These are phyloP conservation scores for Xylaria sp. DNA, from an alignment of 2,329 filamentous ascomycete species.

Conservation along the genomic window DNA sequence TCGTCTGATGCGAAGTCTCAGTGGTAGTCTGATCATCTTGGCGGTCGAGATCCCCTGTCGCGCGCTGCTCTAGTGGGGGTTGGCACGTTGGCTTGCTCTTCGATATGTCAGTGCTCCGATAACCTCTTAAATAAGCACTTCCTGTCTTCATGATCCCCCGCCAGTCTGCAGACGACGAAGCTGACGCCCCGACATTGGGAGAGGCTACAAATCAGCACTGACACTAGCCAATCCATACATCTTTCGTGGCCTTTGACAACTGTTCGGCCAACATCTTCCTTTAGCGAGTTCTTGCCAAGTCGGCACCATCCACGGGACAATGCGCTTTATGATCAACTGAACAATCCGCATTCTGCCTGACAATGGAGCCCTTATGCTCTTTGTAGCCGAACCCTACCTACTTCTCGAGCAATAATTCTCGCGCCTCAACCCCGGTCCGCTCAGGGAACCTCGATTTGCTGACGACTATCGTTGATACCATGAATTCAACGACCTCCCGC, in stretches of 20 bases:
- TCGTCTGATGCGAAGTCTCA: not conserved
- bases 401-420: too few relatives aligned
- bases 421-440: conserved; percentile 11
- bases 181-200: not conserved
- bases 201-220: not conserved
- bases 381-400: conserved; percentile 32
- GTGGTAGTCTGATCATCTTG: conserved; percentile 1
- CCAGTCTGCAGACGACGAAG: conserved; percentile 8
- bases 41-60: not conserved
- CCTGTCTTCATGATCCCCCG: not conserved
- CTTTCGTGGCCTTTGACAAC: not conserved
- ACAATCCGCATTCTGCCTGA: conserved; percentile 34
- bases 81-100: not conserved
- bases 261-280: conserved; percentile 6
- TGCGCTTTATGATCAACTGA: conserved; percentile 32
- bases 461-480: conserved; percentile 16
- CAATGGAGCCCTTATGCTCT: conserved; percentile 29
- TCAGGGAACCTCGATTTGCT: conserved; percentile 5
- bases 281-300: conserved; percentile 17
- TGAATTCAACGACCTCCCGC: conserved; percentile 17
- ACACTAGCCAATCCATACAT: not conserved
- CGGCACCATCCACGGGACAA: conserved; percentile 25
- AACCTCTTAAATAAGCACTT: not conserved
- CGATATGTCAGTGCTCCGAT: not conserved
- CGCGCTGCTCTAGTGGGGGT: not conserved